Evolutionary conservation across 2,329 filamentous ascomycete genomes (phyloP), one percentile per base, ranked within the genome.

Genomic region (Hypoxylon sp.): DNA sequence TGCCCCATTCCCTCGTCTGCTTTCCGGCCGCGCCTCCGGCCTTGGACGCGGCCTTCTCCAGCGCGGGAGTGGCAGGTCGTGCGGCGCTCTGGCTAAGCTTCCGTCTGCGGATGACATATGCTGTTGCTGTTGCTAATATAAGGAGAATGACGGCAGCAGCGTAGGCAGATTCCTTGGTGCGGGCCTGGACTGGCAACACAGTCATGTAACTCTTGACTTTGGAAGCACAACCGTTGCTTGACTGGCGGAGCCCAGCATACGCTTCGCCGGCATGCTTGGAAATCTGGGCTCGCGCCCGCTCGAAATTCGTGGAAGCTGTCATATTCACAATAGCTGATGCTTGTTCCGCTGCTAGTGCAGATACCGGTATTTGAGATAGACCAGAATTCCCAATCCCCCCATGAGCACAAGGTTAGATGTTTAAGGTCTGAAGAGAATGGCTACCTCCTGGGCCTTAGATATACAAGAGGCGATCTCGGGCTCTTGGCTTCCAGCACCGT

Each of bases 1-100:
- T 70, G 3, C 69, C 69, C 55, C 52, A 65, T 62, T 70, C 68
- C 13, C 68, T 65, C 3, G 53, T 13, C 43, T 53, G 60, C 7
- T 43, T 26, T 43, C 60, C 63, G 11, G 58, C 51, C 1, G 41
- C 13, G 33, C 35, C 58, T 3, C 29, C 21, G 13, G 20, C 6
- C 38, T 35, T 23, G 7, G 43, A 55, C 8, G 52, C n/a, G 4
- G 64, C 67, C 55, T 71, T 71, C 54, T 70, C 69, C 24, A 70
- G 65, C 15, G 53, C 58, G 20, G 65, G 64, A 9, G 56, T 51
- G 10, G 68, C 68, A 18, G 68, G 64, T 11, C 68, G 62, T 17
- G 31, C 37, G 6, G 50, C 42, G 18, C 38, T 13, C n/a, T 52
- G 43, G 15, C 21, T 53, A 11, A 56, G 38, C 18, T 37, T 65